Evolutionary conservation across 352 stramenopile genomes (phyloP).

Genomic region (Plasmopara halstedii): DNA sequence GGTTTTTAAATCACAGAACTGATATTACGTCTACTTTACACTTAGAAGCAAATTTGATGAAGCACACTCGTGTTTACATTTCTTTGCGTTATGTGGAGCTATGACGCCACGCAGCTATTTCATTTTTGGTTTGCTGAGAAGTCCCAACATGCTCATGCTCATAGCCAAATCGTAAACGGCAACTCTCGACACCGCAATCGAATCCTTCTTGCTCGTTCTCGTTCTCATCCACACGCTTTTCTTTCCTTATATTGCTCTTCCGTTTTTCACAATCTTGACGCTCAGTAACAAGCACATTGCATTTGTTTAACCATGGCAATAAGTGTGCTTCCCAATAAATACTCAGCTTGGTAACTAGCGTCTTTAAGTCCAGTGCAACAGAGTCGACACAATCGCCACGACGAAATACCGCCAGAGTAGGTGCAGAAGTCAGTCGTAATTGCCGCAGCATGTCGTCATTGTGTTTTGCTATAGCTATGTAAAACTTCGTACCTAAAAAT

Average conservation of each 20-base stretch:
- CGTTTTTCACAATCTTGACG: conserved; percentile 16
- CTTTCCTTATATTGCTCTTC: background rate
- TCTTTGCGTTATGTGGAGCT: conserved; percentile 8
- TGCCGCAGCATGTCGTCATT: conserved; percentile 29
- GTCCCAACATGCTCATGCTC: conserved; percentile 65
- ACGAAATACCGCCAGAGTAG: conserved; percentile 42
- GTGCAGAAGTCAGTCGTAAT: conserved; percentile 26
- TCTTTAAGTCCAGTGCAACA: conserved; percentile 32
- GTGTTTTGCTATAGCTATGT: conserved; percentile 16
- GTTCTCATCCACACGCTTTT: conserved; percentile 7
- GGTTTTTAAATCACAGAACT: background rate
- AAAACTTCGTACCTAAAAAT: conserved; percentile 59
- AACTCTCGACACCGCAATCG: conserved; percentile 52
- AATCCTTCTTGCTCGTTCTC: conserved; percentile 31
- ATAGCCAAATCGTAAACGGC: conserved; percentile 56
- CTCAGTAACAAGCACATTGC: conserved; percentile 41
- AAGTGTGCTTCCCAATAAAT: conserved; percentile 49
- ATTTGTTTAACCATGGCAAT: conserved; percentile 56
- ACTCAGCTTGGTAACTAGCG: conserved; percentile 18
- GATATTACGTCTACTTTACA: background rate
- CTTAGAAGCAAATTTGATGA: too few relatives aligned
- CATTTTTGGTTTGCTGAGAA: conserved; percentile 46
- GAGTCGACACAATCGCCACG: conserved; percentile 38
- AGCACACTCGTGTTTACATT: too few relatives aligned
- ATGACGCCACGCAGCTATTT: conserved; percentile 55